These are phyloP conservation scores for Aureobasidium lini DNA, from an alignment of 2,329 filamentous ascomycete species.

Conservation along the genomic window DNA sequence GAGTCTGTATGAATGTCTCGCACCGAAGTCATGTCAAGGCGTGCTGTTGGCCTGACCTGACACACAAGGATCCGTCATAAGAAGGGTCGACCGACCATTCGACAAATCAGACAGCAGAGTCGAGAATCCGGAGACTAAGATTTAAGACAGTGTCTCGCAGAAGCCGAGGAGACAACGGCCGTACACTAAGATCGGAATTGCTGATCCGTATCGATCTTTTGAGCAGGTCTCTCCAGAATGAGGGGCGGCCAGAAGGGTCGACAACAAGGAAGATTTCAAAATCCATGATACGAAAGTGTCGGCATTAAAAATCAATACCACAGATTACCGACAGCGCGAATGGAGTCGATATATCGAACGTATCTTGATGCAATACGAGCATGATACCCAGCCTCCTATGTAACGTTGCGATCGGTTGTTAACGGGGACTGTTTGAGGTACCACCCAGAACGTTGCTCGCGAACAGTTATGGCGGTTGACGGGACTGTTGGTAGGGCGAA, in stretches of 20 bases:
- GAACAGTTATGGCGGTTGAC: background rate
- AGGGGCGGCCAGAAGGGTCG: slow-evolving; percentile 4
- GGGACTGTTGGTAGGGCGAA: background rate
- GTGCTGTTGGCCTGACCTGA: background rate
- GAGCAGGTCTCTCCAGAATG: background rate
- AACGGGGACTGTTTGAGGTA: background rate
- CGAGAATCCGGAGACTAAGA: background rate
- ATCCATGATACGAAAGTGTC: background rate
- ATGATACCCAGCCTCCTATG: background rate
- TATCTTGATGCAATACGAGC: background rate
- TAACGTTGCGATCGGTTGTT: background rate
- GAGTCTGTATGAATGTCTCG: background rate
- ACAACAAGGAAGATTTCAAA: background rate
- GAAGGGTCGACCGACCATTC: background rate
- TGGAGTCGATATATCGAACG: background rate
- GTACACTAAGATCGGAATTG: background rate
- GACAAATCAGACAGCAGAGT: background rate
- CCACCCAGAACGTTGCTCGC: background rate
- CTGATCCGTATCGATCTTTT: background rate
- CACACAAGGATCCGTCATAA: background rate
- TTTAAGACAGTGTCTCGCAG: slow-evolving; percentile 8
- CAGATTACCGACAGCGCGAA: background rate
- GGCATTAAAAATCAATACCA: background rate
- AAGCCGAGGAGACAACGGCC: background rate
- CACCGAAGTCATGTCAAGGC: background rate